Evolutionary conservation across 179 eudicot genomes (phyloP).

Genomic region (Heliamphora pulchella): DNA sequence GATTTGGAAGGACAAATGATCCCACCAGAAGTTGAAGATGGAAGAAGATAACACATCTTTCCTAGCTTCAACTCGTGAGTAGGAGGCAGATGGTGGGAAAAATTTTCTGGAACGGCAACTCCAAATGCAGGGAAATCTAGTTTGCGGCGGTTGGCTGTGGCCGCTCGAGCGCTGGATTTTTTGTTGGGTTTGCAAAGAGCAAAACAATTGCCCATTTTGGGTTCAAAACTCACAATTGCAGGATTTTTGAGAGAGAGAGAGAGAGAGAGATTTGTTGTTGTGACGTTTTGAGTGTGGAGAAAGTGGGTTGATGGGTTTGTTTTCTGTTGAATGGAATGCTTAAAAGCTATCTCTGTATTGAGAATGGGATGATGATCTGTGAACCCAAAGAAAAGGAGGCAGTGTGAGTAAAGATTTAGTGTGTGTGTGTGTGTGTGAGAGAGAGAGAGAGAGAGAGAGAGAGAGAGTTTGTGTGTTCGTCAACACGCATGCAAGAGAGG

Average conservation of each 20-base stretch:
- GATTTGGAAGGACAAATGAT: background rate
- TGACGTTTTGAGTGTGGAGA: background rate
- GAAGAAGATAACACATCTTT: slow-evolving; percentile 33
- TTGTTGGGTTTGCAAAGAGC: slow-evolving; percentile 20
- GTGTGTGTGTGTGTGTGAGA: too few species aligned
- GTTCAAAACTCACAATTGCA: background rate
- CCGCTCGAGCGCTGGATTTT: slow-evolving; percentile 6
- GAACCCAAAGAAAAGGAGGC: background rate
- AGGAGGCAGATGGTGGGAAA: slow-evolving; percentile 39
- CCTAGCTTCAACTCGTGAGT: slow-evolving; percentile 32
- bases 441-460: background rate
- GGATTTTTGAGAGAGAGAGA: background rate
- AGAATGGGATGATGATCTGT: background rate
- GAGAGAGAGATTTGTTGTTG: slow-evolving; percentile 1
- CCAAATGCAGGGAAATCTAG: slow-evolving; percentile 28
- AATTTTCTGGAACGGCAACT: slow-evolving; percentile 32
- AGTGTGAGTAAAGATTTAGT: slow-evolving; percentile 1
- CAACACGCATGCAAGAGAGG: slow-evolving; percentile 42
- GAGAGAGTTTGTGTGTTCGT: slow-evolving; percentile 11
- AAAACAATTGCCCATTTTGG: slow-evolving; percentile 36
- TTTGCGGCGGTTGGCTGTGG: slow-evolving; percentile 14
- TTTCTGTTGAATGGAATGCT: background rate
- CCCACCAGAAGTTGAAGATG: background rate
- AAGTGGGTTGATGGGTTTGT: slow-evolving; percentile 1
- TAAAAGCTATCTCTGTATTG: background rate